Conservation (phyloP, 2,329 filamentous ascomycete genomes). For the Rhinocladiella mackenziei region DNA sequence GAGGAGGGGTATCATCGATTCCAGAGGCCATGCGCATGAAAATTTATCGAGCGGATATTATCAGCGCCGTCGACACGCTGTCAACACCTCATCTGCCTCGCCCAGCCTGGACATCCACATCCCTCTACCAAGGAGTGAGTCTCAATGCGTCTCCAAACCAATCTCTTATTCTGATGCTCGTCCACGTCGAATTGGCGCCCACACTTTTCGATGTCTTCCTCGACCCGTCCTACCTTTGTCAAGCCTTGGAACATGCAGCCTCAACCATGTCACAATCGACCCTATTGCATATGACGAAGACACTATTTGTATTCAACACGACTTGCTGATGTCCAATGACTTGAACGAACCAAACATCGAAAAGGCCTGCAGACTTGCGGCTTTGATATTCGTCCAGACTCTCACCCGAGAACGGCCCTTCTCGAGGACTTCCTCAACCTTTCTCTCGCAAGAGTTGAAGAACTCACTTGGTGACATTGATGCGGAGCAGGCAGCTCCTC, state of each 20-base stretch:
- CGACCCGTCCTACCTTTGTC: constrained; percentile 15
- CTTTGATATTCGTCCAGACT: constrained; percentile 21
- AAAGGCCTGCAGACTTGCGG: constrained; percentile 12
- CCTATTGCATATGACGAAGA: constrained; percentile 21
- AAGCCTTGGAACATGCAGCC: constrained; percentile 13
- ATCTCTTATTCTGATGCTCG: background rate
- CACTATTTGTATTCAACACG: constrained; percentile 17
- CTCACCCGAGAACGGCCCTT: constrained; percentile 16
- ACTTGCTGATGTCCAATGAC: constrained; percentile 12
- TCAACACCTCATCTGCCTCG: constrained; percentile 15
- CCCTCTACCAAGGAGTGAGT: constrained; percentile 3
- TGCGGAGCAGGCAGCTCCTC: background rate
- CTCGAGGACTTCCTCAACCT: constrained; percentile 5
- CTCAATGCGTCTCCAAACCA: constrained; percentile 1
- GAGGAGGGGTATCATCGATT: constrained; percentile 19
- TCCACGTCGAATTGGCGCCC: background rate
- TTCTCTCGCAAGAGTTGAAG: constrained; percentile 11
- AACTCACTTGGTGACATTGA: background rate
- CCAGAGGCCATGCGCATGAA: constrained; percentile 16
- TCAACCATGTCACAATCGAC: constrained; percentile 7
- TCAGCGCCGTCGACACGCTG: constrained; percentile 22
- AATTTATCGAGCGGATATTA: constrained; percentile 21
- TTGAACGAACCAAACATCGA: constrained; percentile 3
- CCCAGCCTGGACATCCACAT: constrained; percentile 3
- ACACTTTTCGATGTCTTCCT: constrained; percentile 8